Conservation (phyloP, 306 rosid genomes). For the Lathyrus aphaca region DNA sequence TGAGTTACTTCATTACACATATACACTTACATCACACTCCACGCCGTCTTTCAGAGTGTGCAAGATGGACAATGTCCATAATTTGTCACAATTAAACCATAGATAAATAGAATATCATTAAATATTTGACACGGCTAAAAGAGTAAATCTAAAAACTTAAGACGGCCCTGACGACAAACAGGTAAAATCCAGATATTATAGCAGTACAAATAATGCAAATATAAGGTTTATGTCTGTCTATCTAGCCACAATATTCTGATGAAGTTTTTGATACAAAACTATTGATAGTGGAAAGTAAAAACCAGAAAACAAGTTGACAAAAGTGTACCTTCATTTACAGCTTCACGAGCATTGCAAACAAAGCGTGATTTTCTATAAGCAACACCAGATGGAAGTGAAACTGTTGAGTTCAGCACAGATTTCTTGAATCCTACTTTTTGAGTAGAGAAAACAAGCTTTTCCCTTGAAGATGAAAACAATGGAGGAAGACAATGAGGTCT, state of each 20-base stretch:
- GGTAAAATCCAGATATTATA: not conserved
- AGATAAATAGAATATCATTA: too few species aligned
- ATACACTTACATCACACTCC: too few species aligned
- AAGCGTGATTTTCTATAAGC: slow-evolving; percentile 50
- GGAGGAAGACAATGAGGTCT: slow-evolving; percentile 59
- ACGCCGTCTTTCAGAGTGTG: too few species aligned
- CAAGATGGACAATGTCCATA: too few species aligned
- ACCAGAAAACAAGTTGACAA: not conserved
- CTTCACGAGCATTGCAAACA: slow-evolving; percentile 80
- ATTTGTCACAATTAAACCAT: too few species aligned
- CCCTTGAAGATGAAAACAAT: slow-evolving; percentile 58
- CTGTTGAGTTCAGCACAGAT: slow-evolving; percentile 24
- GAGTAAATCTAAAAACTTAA: too few species aligned
- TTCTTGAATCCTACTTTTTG: slow-evolving; percentile 42
- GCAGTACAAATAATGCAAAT: too few species aligned
- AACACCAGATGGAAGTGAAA: slow-evolving; percentile 38
- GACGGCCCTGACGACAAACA: not conserved
- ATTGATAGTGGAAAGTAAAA: too few species aligned
- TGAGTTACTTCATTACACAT: slow-evolving; percentile 15
- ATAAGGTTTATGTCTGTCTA: too few species aligned
- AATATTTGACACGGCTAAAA: too few species aligned
- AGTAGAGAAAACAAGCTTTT: slow-evolving; percentile 42
- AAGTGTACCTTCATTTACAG: slow-evolving; percentile 54
- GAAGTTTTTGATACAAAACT: too few species aligned
- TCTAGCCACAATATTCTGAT: too few species aligned